Evolutionary conservation across 768 basidiomycete species (phyloP).

Genomic region (Agaricus bisporus): DNA sequence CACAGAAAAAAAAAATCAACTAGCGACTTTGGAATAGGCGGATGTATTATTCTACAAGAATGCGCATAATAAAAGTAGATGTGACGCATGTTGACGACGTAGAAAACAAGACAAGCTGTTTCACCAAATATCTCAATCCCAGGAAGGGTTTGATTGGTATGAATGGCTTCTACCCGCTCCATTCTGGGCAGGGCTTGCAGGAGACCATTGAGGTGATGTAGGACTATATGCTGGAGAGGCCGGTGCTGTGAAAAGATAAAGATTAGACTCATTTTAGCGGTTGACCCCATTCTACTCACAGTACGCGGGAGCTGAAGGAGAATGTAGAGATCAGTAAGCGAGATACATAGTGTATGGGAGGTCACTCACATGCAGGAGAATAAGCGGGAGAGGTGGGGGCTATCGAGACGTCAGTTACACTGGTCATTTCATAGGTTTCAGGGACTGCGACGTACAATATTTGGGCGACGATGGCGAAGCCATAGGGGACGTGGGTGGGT

Average conservation of each 20-base stretch:
- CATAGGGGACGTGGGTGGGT: conserved; percentile 90
- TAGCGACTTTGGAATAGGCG: conserved; percentile 9
- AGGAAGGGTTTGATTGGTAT: conserved; percentile 46
- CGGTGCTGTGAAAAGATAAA: conserved; percentile 43
- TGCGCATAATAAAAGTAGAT: conserved; percentile 11
- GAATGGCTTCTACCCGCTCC: conserved; percentile 34
- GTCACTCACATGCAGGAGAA: conserved; percentile 76
- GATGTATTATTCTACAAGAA: conserved; percentile 11
- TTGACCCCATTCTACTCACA: conserved; percentile 39
- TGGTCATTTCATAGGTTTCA: neutral
- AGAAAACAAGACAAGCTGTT: neutral
- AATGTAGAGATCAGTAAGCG: neutral
- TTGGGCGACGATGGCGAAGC: conserved; percentile 88
- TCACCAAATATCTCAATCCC: conserved; percentile 31
- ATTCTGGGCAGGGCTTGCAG: conserved; percentile 69
- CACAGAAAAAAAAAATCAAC: conserved; percentile 5
- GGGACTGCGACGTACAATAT: conserved; percentile 60
- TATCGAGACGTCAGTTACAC: conserved; percentile 22
- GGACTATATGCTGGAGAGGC: conserved; percentile 85
- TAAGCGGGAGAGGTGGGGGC: conserved; percentile 86
- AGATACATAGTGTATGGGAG: neutral
- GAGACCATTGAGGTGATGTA: conserved; percentile 80
- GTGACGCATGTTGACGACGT: conserved; percentile 4
- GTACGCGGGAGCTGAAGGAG: conserved; percentile 63
- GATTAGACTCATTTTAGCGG: conserved; percentile 14